Evolutionary conservation across 2,329 filamentous ascomycete species (phyloP).

Genomic region (Ceratocystis harringtonii): DNA sequence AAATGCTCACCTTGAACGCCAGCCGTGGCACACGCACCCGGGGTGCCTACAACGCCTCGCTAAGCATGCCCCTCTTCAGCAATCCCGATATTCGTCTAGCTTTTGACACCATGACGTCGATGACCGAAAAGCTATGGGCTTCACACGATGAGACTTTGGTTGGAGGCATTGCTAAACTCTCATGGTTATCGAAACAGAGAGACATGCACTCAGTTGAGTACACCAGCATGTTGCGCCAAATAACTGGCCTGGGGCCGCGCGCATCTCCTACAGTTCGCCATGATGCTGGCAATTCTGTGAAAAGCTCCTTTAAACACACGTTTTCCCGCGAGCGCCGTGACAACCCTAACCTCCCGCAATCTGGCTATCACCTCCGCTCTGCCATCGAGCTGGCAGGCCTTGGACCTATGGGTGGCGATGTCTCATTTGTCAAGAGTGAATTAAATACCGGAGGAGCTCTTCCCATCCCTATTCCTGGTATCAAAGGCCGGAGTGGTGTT

Average conservation of each 20-base stretch:
- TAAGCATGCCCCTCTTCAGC: constrained; percentile 68
- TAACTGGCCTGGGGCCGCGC: constrained; percentile 60
- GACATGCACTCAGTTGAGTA: constrained; percentile 68
- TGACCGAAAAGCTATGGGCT: constrained; percentile 81
- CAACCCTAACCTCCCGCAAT: constrained; percentile 67
- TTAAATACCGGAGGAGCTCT: constrained; percentile 64
- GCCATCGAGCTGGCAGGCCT: constrained; percentile 74
- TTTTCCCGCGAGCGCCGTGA: constrained; percentile 71
- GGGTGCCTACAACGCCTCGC: constrained; percentile 76
- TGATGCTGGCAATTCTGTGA: constrained; percentile 82
- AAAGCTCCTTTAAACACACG: constrained; percentile 70
- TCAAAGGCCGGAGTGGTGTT: constrained; percentile 57
- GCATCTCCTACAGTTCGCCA: constrained; percentile 69
- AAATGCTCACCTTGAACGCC: constrained; percentile 74
- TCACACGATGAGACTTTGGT: constrained; percentile 82
- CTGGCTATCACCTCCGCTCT: constrained; percentile 66
- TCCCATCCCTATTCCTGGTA: constrained; percentile 55
- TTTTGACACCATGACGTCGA: constrained; percentile 65
- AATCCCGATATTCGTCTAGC: constrained; percentile 70
- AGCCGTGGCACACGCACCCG: constrained; percentile 79
- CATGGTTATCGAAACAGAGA: constrained; percentile 51
- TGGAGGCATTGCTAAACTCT: constrained; percentile 60
- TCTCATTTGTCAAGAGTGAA: constrained; percentile 89
- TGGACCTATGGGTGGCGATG: constrained; percentile 71
- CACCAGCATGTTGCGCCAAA: constrained; percentile 69